A percentile compares a stretch with the other conserved stretches of the same genome.
Conservation (phyloP, 2,329 filamentous ascomycete species). For the Colletotrichum coccodes region DNA sequence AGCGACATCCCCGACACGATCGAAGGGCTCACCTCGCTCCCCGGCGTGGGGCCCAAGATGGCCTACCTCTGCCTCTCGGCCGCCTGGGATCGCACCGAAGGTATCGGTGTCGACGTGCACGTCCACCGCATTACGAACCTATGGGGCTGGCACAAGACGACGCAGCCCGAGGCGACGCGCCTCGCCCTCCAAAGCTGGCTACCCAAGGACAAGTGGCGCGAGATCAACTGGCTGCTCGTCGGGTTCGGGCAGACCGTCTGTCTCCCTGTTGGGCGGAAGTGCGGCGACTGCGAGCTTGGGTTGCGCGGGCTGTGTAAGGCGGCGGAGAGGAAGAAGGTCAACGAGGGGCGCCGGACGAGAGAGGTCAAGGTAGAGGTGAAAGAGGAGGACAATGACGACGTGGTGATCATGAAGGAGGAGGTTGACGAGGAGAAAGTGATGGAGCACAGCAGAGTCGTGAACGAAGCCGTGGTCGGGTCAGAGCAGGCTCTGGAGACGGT, state of each 20-base stretch:
- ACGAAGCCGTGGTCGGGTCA: neutral
- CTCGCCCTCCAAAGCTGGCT: conserved; percentile 82
- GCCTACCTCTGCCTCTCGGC: conserved; percentile 87
- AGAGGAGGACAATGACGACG: conserved; percentile 36
- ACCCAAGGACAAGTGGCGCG: conserved; percentile 85
- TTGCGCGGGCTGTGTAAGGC: conserved; percentile 79
- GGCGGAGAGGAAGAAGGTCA: conserved; percentile 73
- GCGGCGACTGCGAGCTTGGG: conserved; percentile 87
- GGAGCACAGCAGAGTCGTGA: conserved; percentile 29
- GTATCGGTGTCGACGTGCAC: conserved; percentile 94
- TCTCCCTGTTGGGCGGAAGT: conserved; percentile 80
- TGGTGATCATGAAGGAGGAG: conserved; percentile 34
- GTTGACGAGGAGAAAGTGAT: conserved; percentile 44
- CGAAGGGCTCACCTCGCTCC: conserved; percentile 78
- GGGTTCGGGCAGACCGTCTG: conserved; percentile 90
- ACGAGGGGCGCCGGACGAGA: conserved; percentile 64
- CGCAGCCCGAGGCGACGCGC: conserved; percentile 84
- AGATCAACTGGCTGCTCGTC: conserved; percentile 91
- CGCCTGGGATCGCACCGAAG: conserved; percentile 71
- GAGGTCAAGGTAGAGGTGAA: conserved; percentile 39
- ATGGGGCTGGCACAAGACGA: conserved; percentile 90
- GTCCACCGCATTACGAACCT: conserved; percentile 95
- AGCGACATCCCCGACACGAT: conserved; percentile 86
- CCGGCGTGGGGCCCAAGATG: conserved; percentile 96
- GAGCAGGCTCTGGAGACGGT: neutral